A percentile compares a stretch with the other conserved stretches of the same genome.
Conservation (phyloP, 1,284 basidiomycete genomes). For the Cutaneotrichosporon cyanovorans region DNA sequence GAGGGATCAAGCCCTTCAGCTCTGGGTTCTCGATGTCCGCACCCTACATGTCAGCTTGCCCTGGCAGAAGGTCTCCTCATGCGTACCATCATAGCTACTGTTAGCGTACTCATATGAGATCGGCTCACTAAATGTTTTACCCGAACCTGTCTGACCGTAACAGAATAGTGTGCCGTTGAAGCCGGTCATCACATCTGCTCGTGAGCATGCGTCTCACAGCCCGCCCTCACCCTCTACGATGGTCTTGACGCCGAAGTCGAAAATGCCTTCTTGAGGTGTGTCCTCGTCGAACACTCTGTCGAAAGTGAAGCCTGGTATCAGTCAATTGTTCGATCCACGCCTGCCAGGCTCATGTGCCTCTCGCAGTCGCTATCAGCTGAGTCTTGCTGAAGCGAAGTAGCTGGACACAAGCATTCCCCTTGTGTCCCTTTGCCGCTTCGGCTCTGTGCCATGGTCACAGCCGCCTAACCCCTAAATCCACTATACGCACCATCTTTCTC, state of each 20-base stretch:
- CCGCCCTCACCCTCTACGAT: conserved; percentile 46
- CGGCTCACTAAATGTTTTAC: conserved; percentile 68
- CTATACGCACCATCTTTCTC: conserved; percentile 42
- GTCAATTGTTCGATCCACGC: not conserved
- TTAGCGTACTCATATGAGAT: not conserved
- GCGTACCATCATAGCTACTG: conserved; percentile 3
- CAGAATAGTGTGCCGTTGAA: conserved; percentile 99
- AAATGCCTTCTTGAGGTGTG: conserved; percentile 88
- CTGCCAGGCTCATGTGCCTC: not conserved
- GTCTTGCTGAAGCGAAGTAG: too few species aligned
- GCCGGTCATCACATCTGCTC: conserved; percentile 90
- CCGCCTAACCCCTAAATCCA: too few species aligned
- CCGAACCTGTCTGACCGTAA: conserved; percentile 97
- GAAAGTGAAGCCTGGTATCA: conserved; percentile 73
- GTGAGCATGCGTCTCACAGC: conserved; percentile 1
- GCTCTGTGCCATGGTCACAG: too few species aligned
- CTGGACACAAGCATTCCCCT: too few species aligned
- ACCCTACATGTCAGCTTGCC: conserved; percentile 54
- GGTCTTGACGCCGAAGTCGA: conserved; percentile 96
- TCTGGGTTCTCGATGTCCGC: conserved; percentile 90
- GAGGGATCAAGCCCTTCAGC: conserved; percentile 92
- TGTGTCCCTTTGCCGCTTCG: too few species aligned
- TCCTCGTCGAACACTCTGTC: conserved; percentile 93
- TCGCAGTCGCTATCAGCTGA: too few species aligned
- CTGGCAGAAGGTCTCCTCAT: too few species aligned